Evolutionary conservation across 2,329 filamentous ascomycete species (phyloP), one percentile per base, ranked within the genome.

Genomic region (Tolypocladium ophioglossoides): DNA sequence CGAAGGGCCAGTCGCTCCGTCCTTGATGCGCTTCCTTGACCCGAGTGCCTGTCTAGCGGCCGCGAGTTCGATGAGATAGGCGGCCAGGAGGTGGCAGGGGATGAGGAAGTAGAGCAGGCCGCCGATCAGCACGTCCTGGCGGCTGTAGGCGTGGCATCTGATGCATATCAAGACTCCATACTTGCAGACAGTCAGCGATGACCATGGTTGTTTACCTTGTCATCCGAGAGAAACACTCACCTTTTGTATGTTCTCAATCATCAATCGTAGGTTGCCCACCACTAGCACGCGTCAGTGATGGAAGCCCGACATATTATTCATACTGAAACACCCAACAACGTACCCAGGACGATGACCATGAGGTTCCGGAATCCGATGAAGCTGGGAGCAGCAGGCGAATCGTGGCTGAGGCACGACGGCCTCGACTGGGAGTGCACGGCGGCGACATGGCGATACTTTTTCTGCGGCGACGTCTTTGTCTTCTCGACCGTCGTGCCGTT

Each of bases 211-310:
- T 3, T 10, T 12, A 8, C 9, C 8, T 18, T 7, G 12, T 18
- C 8, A 22, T 12, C 18, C 44, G 41, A 48, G 30, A 20, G 14
- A 30, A 18, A 53, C 22, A 59, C 59, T 57, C 67, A 89, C 89
- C 79, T 96, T 96, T 76, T 92, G 89, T 62, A 92, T 89, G 67
- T 99, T 99, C 72, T 97, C 94, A 66, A 99, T 91, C 74, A 97
- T 89, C 64, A 99, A 78, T 59, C 94, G 85, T 52, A 99, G 72
- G 68, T 99, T 99, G 64, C 91, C 94, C 51, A 92, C 90, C 64
- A 97, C 89, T 91, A 57, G 40, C 46, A 51, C 56, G 55, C 55
- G 61, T 62, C 53, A 63, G 54, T 55, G 57, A 57, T 55, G 56
- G 3, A 22, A n/a, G 41, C 24, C 18, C 11, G 35, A 37, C 7